Conservation (phyloP, 768 basidiomycete genomes). For the Pleurotus ostreatus region DNA sequence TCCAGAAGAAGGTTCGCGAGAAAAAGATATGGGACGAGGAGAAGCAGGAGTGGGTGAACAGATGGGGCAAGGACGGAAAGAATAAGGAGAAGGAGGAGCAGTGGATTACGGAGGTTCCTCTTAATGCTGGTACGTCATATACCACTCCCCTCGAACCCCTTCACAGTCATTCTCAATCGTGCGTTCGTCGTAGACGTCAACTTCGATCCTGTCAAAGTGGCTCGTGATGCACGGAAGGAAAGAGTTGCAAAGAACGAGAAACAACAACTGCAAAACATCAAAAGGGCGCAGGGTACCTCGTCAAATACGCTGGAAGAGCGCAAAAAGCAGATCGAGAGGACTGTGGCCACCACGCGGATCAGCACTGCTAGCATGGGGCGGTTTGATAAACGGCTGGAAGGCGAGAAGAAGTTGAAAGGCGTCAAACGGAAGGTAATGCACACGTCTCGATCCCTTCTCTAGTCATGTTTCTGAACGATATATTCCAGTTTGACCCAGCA, state of each 20-base stretch:
- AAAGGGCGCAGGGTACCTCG: slow-evolving; percentile 40
- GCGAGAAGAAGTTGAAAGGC: slow-evolving; percentile 85
- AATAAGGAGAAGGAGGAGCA: slow-evolving; percentile 84
- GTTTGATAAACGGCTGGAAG: slow-evolving; percentile 87
- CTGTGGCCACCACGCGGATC: slow-evolving; percentile 67
- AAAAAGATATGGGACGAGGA: slow-evolving; percentile 93
- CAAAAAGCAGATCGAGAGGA: slow-evolving; percentile 71
- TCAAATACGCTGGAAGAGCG: slow-evolving; percentile 39
- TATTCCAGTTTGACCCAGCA: slow-evolving; percentile 74
- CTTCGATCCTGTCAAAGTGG: slow-evolving; percentile 72
- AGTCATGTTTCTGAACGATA: background rate
- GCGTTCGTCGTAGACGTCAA: slow-evolving; percentile 54
- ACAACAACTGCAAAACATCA: slow-evolving; percentile 69
- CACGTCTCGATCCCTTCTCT: background rate
- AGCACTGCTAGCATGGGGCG: slow-evolving; percentile 96
- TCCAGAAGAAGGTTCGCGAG: slow-evolving; percentile 73
- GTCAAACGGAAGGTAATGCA: slow-evolving; percentile 84
- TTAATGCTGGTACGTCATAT: slow-evolving; percentile 66
- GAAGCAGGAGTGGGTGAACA: slow-evolving; percentile 84
- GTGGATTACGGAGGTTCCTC: slow-evolving; percentile 91
- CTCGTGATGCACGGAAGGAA: slow-evolving; percentile 75
- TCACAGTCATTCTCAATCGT: background rate
- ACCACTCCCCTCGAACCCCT: background rate
- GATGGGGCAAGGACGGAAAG: slow-evolving; percentile 89
- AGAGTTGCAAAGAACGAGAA: slow-evolving; percentile 82